Conservation (phyloP, 2,329 filamentous ascomycete species). For the Ceratocystis papillata region DNA sequence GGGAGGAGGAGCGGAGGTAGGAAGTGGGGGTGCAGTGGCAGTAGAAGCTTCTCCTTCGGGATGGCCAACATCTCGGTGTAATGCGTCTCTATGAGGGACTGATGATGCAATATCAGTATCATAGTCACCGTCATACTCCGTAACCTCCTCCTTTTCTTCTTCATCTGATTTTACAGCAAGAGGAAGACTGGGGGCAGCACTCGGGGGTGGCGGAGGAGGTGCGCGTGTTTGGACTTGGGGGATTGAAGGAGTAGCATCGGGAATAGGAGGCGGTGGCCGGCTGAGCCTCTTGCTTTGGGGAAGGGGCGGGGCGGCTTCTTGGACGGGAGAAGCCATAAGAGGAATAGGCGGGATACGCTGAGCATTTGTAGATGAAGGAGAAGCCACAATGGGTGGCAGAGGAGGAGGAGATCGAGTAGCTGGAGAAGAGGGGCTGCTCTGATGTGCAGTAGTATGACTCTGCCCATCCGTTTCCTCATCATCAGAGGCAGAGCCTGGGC, state of each 20-base stretch:
- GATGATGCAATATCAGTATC: slow-evolving; percentile 95
- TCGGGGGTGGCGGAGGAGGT: slow-evolving; percentile 53
- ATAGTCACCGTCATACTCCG: slow-evolving; percentile 95
- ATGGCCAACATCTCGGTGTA: slow-evolving; percentile 45
- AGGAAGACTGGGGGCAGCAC: slow-evolving; percentile 35
- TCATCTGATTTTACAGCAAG: slow-evolving; percentile 36
- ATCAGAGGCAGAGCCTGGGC: slow-evolving; percentile 74
- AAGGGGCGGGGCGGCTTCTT: slow-evolving; percentile 37
- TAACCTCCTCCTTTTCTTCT: slow-evolving; percentile 67
- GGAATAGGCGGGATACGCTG: slow-evolving; percentile 30
- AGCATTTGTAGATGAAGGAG: slow-evolving; percentile 20
- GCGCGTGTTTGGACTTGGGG: slow-evolving; percentile 47
- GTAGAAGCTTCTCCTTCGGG: slow-evolving; percentile 48
- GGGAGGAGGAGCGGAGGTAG: slow-evolving; percentile 35
- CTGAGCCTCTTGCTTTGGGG: slow-evolving; percentile 44
- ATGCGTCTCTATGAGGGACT: slow-evolving; percentile 82
- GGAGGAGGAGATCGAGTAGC: slow-evolving; percentile 34
- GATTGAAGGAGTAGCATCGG: slow-evolving; percentile 40
- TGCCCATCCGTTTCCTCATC: slow-evolving; percentile 61
- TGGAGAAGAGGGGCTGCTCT: slow-evolving; percentile 34
- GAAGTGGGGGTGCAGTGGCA: slow-evolving; percentile 43
- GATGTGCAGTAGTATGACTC: slow-evolving; percentile 28
- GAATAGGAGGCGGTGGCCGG: slow-evolving; percentile 50
- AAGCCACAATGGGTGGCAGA: slow-evolving; percentile 29
- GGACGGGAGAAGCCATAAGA: slow-evolving; percentile 32